phyloP scores from a whole-genome alignment of 768 basidiomycete genomes.

The Paxillus rubicundulus region DNA sequence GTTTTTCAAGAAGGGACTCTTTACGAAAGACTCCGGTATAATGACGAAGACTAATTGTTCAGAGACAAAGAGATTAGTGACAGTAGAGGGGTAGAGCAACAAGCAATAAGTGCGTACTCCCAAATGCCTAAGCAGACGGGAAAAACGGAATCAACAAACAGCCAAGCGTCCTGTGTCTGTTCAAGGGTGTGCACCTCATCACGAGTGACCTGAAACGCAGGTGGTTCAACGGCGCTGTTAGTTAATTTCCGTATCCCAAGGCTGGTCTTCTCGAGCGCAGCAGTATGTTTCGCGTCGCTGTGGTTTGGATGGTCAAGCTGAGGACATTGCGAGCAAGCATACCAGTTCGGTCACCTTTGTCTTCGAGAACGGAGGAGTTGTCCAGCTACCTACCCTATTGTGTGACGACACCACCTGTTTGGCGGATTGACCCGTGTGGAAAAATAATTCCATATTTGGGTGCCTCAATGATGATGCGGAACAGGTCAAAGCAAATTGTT shows the following conservation, averaged over 20 bases:
- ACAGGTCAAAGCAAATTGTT: constrained; percentile 20
- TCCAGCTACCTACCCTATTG: too few relatives aligned
- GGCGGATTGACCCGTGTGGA: constrained; percentile 4
- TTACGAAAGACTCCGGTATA: constrained; percentile 60
- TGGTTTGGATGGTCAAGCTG: not conserved
- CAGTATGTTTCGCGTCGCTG: constrained; percentile 1
- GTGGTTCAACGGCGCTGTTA: not conserved
- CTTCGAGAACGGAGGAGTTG: too few relatives aligned
- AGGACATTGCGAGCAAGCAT: constrained; percentile 20
- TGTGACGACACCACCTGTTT: too few relatives aligned
- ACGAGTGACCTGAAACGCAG: constrained; percentile 1
- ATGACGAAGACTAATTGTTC: constrained; percentile 54
- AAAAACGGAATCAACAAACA: constrained; percentile 78
- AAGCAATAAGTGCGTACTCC: constrained; percentile 53
- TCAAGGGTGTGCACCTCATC: constrained; percentile 1
- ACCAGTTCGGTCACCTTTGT: not conserved
- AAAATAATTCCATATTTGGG: constrained; percentile 10
- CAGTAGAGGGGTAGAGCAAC: not conserved
- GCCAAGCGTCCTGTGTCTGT: constrained; percentile 47
- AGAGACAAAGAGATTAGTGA: constrained; percentile 7
- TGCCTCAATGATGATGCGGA: constrained; percentile 1
- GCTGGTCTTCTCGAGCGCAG: not conserved
- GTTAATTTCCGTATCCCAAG: constrained; percentile 8
- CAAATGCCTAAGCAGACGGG: constrained; percentile 67
- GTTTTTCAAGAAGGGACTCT: constrained; percentile 50